Evolutionary conservation across 2,329 filamentous ascomycete genomes (phyloP).

Genomic region (Calonectria hawksworthii): DNA sequence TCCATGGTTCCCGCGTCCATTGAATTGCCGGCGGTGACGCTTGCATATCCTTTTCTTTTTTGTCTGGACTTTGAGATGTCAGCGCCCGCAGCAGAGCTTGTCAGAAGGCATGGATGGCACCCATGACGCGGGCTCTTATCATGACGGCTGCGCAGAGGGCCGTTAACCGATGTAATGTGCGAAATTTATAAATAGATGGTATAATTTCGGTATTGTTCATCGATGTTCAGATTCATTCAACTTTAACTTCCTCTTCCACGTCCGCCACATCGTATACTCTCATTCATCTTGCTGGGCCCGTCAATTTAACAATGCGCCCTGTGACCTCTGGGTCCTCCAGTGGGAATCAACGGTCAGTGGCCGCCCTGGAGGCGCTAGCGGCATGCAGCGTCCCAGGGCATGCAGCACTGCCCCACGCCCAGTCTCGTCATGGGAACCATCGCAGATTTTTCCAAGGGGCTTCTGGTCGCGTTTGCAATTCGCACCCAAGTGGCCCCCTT

Average conservation of each 20-base stretch:
- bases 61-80: neutral
- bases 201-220: neutral
- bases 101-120: neutral
- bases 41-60: neutral
- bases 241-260: neutral
- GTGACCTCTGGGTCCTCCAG: neutral
- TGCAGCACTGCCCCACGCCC: slow-evolving; percentile 22
- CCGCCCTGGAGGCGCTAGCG: slow-evolving; percentile 10
- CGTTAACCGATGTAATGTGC: neutral
- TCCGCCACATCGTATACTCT: too few species aligned
- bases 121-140: neutral
- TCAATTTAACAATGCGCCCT: neutral
- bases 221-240: neutral
- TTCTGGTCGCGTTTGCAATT: neutral
- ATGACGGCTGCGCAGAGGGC: neutral
- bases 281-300: neutral
- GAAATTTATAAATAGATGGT: neutral
- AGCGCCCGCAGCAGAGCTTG: neutral
- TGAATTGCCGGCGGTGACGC: slow-evolving; percentile 26
- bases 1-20: neutral
- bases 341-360: slow-evolving; percentile 4
- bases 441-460: slow-evolving; percentile 25
- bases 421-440: slow-evolving; percentile 28
- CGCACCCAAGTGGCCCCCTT: neutral
- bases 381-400: slow-evolving; percentile 20